phyloP scores from a whole-genome alignment of 2,329 filamentous ascomycete genomes.

The Apiospora koreana region DNA sequence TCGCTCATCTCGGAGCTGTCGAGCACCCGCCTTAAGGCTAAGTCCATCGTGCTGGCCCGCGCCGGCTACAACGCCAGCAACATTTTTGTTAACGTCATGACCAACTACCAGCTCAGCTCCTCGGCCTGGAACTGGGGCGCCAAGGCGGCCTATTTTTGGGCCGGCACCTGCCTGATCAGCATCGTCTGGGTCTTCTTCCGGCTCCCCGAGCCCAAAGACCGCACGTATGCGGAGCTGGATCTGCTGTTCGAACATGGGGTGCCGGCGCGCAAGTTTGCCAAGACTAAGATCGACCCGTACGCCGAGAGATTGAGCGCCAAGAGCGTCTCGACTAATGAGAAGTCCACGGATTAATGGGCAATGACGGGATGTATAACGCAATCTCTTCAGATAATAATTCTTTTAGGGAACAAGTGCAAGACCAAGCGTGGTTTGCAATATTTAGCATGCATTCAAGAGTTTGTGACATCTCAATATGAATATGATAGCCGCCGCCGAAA shows the following conservation, averaged over 20 bases:
- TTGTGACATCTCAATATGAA: too few species aligned
- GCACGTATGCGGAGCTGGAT: slow-evolving; percentile 47
- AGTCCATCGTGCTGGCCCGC: slow-evolving; percentile 55
- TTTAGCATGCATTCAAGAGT: too few species aligned
- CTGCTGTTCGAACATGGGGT: slow-evolving; percentile 41
- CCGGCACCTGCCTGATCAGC: slow-evolving; percentile 47
- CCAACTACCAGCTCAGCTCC: slow-evolving; percentile 49
- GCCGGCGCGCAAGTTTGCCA: slow-evolving; percentile 41
- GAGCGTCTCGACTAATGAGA: background rate
- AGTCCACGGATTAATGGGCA: background rate
- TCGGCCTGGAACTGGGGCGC: slow-evolving; percentile 51
- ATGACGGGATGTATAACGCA: background rate
- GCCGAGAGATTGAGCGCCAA: slow-evolving; percentile 14
- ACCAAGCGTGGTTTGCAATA: background rate
- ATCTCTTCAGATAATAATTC: background rate
- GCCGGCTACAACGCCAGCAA: slow-evolving; percentile 49
- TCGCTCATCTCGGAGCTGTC: slow-evolving; percentile 54
- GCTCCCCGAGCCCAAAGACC: slow-evolving; percentile 54
- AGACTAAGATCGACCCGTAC: slow-evolving; percentile 40
- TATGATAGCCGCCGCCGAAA: too few species aligned
- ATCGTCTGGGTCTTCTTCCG: slow-evolving; percentile 52
- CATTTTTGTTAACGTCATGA: slow-evolving; percentile 51
- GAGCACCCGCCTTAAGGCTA: slow-evolving; percentile 53
- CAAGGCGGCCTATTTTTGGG: slow-evolving; percentile 48
- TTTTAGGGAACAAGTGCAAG: background rate